These are phyloP conservation scores for Colletotrichum sp. DNA, from an alignment of 2,329 filamentous ascomycete species.

Conservation along the genomic window DNA sequence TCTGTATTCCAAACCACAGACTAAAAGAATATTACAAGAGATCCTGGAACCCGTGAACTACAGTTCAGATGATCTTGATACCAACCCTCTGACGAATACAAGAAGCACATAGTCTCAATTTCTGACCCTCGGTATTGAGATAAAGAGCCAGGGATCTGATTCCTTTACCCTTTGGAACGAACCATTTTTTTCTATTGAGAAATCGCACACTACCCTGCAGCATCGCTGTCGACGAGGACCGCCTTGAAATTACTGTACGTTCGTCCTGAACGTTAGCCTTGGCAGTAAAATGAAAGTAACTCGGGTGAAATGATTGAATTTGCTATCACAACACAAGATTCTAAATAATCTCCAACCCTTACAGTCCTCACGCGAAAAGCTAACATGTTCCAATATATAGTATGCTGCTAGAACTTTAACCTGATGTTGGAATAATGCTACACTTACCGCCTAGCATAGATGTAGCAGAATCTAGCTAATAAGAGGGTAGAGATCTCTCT, in stretches of 20 bases:
- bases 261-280: neutral
- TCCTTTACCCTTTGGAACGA: neutral
- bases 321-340: rapidly evolving
- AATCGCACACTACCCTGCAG: neutral
- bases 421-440: no score
- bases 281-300: neutral
- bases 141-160: rapidly evolving
- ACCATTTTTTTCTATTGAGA: neutral
- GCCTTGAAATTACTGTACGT: neutral
- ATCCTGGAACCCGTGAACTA: neutral
- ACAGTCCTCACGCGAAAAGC: rapidly evolving
- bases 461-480: no score
- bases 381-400: neutral
- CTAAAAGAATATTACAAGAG: rapidly evolving
- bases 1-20: rapidly evolving
- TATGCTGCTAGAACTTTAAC: neutral
- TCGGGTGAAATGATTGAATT: rapidly evolving
- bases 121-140: neutral
- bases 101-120: neutral
- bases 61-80: neutral
- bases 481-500: no score
- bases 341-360: neutral
- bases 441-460: no score
- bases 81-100: neutral
- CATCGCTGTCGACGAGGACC: neutral